A percentile compares a stretch with the other conserved stretches of the same genome.
Conservation (phyloP, 352 stramenopile genomes). For the Aphanomyces euteiches region DNA sequence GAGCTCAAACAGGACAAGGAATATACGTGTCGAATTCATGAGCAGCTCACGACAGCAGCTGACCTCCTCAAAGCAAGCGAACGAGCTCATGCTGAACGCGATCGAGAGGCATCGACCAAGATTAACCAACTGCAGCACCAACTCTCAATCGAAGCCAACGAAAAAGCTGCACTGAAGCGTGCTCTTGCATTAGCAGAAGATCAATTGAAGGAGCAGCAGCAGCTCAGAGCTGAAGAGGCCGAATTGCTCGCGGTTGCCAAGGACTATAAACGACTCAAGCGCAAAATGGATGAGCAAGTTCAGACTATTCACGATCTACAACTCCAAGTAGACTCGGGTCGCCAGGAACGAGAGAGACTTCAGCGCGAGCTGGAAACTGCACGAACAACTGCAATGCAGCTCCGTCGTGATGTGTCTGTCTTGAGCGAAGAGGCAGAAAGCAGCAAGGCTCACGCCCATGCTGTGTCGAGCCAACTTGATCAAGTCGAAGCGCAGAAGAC, state of each 20-base stretch:
- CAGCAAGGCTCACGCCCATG: slow-evolving; percentile 1
- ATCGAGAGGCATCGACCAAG: slow-evolving; percentile 21
- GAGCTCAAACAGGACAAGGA: slow-evolving; percentile 44
- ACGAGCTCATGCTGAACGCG: slow-evolving; percentile 9
- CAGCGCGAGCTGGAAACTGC: background rate
- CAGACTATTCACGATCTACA: slow-evolving; percentile 5
- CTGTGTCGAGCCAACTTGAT: slow-evolving; percentile 16
- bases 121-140: slow-evolving; percentile 16
- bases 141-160: slow-evolving; percentile 33
- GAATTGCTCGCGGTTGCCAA: slow-evolving; percentile 21
- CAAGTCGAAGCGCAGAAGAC: slow-evolving; percentile 9
- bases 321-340: background rate
- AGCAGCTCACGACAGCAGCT: slow-evolving; percentile 53
- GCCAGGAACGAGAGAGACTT: slow-evolving; percentile 1
- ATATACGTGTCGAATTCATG: slow-evolving; percentile 54
- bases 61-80: slow-evolving; percentile 55
- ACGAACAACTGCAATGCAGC: background rate
- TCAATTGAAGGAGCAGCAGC: background rate
- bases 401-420: slow-evolving; percentile 12
- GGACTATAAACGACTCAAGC: slow-evolving; percentile 35
- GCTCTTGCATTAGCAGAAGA: slow-evolving; percentile 21
- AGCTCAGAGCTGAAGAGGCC: background rate
- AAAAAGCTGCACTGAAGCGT: slow-evolving; percentile 15
- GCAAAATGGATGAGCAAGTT: slow-evolving; percentile 31
- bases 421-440: background rate